Conservation (phyloP, 768 basidiomycete species). For the Clathrus columnatus region DNA sequence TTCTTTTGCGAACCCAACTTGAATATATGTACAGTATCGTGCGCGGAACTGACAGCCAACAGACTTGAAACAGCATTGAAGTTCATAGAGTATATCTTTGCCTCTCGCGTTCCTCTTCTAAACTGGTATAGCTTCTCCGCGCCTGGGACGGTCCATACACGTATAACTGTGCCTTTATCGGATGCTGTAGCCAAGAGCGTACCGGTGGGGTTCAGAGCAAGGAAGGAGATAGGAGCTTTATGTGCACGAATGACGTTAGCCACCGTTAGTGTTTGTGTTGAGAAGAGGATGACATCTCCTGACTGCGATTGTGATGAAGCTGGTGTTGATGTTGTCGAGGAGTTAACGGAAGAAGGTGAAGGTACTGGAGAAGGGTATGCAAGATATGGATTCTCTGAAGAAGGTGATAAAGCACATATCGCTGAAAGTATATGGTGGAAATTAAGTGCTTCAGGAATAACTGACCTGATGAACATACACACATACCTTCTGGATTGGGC, state of each 20-base stretch:
- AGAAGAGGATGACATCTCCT: conserved; percentile 92
- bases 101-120: conserved; percentile 78
- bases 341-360: conserved; percentile 58
- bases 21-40: conserved; percentile 96
- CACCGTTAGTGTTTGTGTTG: conserved; percentile 82
- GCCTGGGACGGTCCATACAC: conserved; percentile 85
- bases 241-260: conserved; percentile 97
- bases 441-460: neutral
- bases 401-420: conserved; percentile 90
- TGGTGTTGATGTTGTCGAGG: conserved; percentile 32
- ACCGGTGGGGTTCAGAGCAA: conserved; percentile 79
- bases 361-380: conserved; percentile 95
- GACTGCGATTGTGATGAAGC: conserved; percentile 35
- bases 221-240: conserved; percentile 83
- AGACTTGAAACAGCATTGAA: conserved; percentile 80
- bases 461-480: conserved; percentile 10
- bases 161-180: conserved; percentile 94
- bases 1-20: conserved; percentile 51
- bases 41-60: conserved; percentile 85
- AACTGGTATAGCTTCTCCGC: conserved; percentile 96
- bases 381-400: conserved; percentile 86
- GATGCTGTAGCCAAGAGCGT: conserved; percentile 88
- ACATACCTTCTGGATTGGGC: conserved; percentile 83
- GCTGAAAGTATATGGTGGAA: conserved; percentile 38
- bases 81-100: conserved; percentile 73